Evolutionary conservation across 2,329 filamentous ascomycete genomes (phyloP).

Genomic region (Hypoxylon sp.): DNA sequence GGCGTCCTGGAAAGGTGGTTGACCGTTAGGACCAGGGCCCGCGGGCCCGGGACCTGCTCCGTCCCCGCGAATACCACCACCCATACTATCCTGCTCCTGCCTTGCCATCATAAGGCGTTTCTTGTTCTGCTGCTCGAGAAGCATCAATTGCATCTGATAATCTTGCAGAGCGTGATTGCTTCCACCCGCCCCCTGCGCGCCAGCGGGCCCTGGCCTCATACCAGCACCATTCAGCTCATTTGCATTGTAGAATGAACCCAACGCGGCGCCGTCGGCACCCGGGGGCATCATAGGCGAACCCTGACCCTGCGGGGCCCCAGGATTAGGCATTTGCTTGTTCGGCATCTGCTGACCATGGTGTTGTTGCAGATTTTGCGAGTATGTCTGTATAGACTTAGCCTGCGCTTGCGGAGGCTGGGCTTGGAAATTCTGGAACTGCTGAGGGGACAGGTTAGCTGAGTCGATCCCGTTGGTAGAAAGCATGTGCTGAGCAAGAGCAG

Average conservation of each 20-base stretch:
- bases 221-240: conserved; percentile 68
- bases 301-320: conserved; percentile 77
- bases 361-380: conserved; percentile 85
- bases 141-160: conserved; percentile 90
- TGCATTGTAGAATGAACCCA: conserved; percentile 72
- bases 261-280: conserved; percentile 72
- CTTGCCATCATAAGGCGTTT: conserved; percentile 86
- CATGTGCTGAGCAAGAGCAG: conserved; percentile 66
- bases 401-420: conserved; percentile 70
- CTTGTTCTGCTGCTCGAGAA: conserved; percentile 89
- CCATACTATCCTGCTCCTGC: conserved; percentile 78
- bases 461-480: conserved; percentile 79
- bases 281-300: conserved; percentile 85
- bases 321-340: conserved; percentile 81
- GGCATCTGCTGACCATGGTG: conserved; percentile 85
- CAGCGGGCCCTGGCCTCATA: conserved; percentile 67
- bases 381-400: conserved; percentile 87
- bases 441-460: conserved; percentile 76
- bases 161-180: conserved; percentile 87
- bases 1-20: conserved; percentile 72
- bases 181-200: conserved; percentile 60
- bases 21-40: conserved; percentile 67
- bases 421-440: conserved; percentile 77
- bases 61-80: conserved; percentile 60
- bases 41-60: conserved; percentile 62